phyloP scores from a whole-genome alignment of 2,329 filamentous ascomycete genomes.

The Teratosphaeria nubilosa region DNA sequence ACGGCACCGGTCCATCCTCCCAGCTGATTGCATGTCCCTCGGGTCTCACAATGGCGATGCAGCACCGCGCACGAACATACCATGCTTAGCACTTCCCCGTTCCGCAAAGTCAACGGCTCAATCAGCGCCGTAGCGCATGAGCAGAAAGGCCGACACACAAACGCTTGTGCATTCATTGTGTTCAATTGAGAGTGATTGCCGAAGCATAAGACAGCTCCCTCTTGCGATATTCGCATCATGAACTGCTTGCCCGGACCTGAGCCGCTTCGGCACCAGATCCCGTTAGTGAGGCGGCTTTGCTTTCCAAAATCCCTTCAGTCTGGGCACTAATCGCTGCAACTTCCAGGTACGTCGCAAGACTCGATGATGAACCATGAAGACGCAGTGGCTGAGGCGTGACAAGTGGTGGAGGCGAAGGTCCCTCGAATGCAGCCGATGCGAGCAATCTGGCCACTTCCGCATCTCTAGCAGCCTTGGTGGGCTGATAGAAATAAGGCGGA shows the following conservation, averaged over 20 bases:
- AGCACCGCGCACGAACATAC: background rate
- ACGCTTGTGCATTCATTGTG: background rate
- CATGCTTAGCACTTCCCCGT: background rate
- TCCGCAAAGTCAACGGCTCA: background rate
- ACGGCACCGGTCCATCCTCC: background rate
- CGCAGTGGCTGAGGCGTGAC: background rate
- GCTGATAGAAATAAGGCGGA: background rate
- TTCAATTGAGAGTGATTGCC: no score
- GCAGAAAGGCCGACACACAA: background rate
- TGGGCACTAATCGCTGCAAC: background rate
- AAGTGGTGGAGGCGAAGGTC: background rate
- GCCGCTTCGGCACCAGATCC: background rate
- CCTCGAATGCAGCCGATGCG: background rate
- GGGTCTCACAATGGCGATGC: background rate
- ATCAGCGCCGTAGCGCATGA: background rate
- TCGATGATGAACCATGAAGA: background rate
- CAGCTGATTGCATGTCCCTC: background rate
- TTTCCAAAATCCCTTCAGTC: background rate
- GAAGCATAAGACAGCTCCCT: background rate
- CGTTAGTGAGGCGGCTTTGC: background rate
- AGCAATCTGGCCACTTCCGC: background rate
- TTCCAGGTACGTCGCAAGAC: background rate
- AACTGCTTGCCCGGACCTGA: background rate
- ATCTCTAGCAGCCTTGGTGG: background rate
- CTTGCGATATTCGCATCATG: background rate